Percentiles rank a stretch among this genome's conserved stretches.
Evolutionary conservation across 208 protist genomes (phyloP).

Genomic region (Trypanosoma lewisi): DNA sequence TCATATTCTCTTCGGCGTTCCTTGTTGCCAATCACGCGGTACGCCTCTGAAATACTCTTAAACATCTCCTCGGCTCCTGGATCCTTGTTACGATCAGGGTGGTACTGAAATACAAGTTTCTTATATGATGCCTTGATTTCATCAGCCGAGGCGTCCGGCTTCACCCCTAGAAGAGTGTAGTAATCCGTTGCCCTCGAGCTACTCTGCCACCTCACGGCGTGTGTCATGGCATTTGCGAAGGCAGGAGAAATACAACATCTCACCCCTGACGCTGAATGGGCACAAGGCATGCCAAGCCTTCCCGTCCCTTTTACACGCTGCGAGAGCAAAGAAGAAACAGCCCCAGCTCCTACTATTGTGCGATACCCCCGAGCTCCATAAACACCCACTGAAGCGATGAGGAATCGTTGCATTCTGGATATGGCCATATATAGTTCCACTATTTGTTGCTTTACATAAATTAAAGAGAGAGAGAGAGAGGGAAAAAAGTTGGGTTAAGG

Average conservation of each 20-base stretch:
- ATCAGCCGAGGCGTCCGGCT: conserved; percentile 63
- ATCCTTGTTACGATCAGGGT: conserved; percentile 87
- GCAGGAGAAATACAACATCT: neutral
- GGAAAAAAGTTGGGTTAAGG: neutral
- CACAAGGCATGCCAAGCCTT: neutral
- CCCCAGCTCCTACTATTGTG: neutral
- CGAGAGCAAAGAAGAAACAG: neutral
- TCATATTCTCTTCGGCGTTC: conserved; percentile 79
- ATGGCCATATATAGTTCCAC: neutral
- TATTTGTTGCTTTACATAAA: neutral
- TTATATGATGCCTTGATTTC: conserved; percentile 92
- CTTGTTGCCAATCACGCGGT: conserved; percentile 81
- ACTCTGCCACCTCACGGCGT: conserved; percentile 18
- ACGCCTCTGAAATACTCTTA: conserved; percentile 83
- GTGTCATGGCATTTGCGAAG: conserved; percentile 2
- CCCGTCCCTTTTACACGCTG: neutral
- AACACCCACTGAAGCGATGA: neutral
- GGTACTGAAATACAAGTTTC: conserved; percentile 85
- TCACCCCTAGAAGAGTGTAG: conserved; percentile 79
- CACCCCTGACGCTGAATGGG: neutral
- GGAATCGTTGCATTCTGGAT: conserved; percentile 2
- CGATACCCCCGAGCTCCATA: neutral
- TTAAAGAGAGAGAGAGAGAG: neutral
- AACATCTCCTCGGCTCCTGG: conserved; percentile 86
- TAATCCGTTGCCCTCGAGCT: conserved; percentile 44